A percentile compares a stretch with the other conserved stretches of the same genome.
These are phyloP conservation scores for Pinus tabuliformis DNA, from an alignment of 75 land plant species.

Conservation along the genomic window DNA sequence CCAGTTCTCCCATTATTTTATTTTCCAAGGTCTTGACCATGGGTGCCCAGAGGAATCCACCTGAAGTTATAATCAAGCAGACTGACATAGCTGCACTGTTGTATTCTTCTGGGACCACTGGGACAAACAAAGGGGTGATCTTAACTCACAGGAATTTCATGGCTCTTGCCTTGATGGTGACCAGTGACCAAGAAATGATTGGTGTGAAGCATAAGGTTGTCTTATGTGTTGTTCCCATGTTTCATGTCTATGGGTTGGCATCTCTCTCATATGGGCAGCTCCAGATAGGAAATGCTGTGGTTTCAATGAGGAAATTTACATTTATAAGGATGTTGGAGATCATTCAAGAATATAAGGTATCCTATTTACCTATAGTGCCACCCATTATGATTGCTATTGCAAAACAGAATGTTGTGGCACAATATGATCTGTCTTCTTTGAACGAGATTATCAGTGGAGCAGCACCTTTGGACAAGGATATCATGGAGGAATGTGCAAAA, in stretches of 20 bases:
- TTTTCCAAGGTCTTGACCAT: background rate
- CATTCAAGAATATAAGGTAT: slow-evolving; percentile 54
- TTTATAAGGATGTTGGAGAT: slow-evolving; percentile 32
- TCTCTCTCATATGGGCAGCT: slow-evolving; percentile 42
- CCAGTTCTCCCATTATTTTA: background rate
- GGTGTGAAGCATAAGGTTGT: slow-evolving; percentile 28
- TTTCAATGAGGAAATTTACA: slow-evolving; percentile 59
- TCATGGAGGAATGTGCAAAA: slow-evolving; percentile 55
- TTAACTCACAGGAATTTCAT: slow-evolving; percentile 70
- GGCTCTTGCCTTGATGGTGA: slow-evolving; percentile 27
- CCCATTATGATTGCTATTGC: slow-evolving; percentile 67
- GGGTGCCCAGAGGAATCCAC: slow-evolving; percentile 4
- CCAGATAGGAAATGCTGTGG: slow-evolving; percentile 51
- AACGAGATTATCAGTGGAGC: slow-evolving; percentile 56
- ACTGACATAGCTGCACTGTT: slow-evolving; percentile 55
- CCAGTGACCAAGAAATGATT: slow-evolving; percentile 23
- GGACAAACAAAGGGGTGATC: slow-evolving; percentile 73
- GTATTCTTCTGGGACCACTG: slow-evolving; percentile 89
- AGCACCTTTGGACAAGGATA: slow-evolving; percentile 80
- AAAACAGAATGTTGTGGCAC: slow-evolving; percentile 37
- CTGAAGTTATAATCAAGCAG: slow-evolving; percentile 25
- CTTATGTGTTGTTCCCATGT: slow-evolving; percentile 72
- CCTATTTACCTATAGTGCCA: slow-evolving; percentile 64
- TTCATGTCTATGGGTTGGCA: slow-evolving; percentile 73
- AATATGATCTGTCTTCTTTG: slow-evolving; percentile 65